Evolutionary conservation across 2,329 filamentous ascomycete species (phyloP).

Genomic region (Magnaporthales sp.): DNA sequence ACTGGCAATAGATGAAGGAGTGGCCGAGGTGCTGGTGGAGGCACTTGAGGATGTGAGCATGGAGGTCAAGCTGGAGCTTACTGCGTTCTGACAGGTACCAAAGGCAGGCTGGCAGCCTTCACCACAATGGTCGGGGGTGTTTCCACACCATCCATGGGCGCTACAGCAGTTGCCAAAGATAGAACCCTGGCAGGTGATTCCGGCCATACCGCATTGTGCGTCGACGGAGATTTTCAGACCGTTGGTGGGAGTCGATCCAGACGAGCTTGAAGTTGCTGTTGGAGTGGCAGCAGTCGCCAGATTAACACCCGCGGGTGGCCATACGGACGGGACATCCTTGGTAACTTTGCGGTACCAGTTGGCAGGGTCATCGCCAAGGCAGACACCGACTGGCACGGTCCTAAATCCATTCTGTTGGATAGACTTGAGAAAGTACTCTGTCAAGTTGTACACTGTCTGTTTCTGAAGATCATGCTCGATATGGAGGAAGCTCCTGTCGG

Average conservation of each 20-base stretch:
- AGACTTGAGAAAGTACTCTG: constrained; percentile 31
- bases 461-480: constrained; percentile 44
- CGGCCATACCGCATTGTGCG: constrained; percentile 9
- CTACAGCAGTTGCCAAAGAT: constrained; percentile 11
- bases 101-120: constrained; percentile 8
- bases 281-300: not conserved
- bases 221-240: constrained; percentile 1
- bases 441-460: constrained; percentile 36
- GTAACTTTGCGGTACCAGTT: constrained; percentile 41
- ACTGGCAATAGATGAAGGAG: not conserved
- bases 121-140: constrained; percentile 7
- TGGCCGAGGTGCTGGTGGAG: not conserved
- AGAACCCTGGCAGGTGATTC: constrained; percentile 9
- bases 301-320: constrained; percentile 1
- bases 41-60: not conserved
- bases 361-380: constrained; percentile 38
- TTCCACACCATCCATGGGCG: constrained; percentile 8
- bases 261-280: not conserved
- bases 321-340: constrained; percentile 1
- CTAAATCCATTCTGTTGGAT: constrained; percentile 32
- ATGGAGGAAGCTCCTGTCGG: constrained; percentile 28
- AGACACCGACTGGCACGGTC: constrained; percentile 46
- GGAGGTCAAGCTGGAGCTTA: not conserved
- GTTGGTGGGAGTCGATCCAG: not conserved
- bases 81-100: constrained; percentile 5